These are phyloP conservation scores for Fraxinus dipetala DNA, from an alignment of 305 asterid genomes.

Conservation along the genomic window DNA sequence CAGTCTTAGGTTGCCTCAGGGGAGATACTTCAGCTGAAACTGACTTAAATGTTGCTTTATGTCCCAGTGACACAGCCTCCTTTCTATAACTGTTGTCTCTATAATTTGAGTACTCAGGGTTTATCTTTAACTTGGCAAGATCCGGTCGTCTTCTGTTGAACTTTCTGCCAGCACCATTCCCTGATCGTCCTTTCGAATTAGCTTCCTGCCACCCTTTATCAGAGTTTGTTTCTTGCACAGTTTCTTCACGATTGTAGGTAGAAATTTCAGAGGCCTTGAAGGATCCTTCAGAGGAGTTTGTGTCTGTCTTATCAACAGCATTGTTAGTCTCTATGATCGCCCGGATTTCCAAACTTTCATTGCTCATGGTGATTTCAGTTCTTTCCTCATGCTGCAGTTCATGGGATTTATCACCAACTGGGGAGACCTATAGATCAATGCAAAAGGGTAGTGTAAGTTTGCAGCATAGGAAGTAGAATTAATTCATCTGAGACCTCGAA, in stretches of 20 bases:
- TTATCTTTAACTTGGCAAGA: slow-evolving; percentile 69
- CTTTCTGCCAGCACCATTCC: slow-evolving; percentile 54
- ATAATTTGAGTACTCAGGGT: slow-evolving; percentile 40
- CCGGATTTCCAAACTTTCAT: slow-evolving; percentile 32
- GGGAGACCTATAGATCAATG: slow-evolving; percentile 52
- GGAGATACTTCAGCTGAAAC: slow-evolving; percentile 45
- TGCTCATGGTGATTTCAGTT: slow-evolving; percentile 37
- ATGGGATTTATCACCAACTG: slow-evolving; percentile 55
- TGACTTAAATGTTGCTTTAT: slow-evolving; percentile 45
- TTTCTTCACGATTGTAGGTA: slow-evolving; percentile 35
- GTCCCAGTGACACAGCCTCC: slow-evolving; percentile 57
- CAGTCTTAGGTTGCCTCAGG: slow-evolving; percentile 45
- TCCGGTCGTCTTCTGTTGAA: slow-evolving; percentile 63
- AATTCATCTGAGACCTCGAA: not conserved
- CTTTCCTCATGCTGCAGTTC: slow-evolving; percentile 48
- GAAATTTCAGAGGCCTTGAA: slow-evolving; percentile 26
- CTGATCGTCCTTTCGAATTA: slow-evolving; percentile 69
- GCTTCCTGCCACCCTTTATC: slow-evolving; percentile 99
- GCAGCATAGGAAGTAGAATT: slow-evolving; percentile 24
- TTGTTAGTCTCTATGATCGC: slow-evolving; percentile 34
- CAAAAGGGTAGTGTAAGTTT: slow-evolving; percentile 23
- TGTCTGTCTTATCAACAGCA: slow-evolving; percentile 41
- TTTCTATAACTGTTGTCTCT: slow-evolving; percentile 51
- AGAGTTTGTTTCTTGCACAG: slow-evolving; percentile 48
- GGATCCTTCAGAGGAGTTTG: slow-evolving; percentile 34